A percentile compares a stretch with the other conserved stretches of the same genome.
phyloP scores from a whole-genome alignment of 768 basidiomycete species.

The Amanita pseudoporphyria region DNA sequence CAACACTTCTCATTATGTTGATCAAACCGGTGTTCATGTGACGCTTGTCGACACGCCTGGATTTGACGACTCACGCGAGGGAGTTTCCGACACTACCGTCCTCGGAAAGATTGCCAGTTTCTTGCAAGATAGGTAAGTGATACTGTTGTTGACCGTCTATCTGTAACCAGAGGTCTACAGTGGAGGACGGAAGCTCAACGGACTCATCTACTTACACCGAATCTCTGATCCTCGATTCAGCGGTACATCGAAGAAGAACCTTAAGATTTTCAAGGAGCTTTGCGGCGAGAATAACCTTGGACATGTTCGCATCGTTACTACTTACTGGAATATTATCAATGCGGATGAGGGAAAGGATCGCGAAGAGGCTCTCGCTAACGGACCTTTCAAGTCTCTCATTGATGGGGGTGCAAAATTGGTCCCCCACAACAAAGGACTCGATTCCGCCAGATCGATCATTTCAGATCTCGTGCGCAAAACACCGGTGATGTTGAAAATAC shows the following conservation, averaged over 20 bases:
- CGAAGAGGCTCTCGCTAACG: constrained; percentile 24
- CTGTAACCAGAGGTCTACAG: too few species aligned
- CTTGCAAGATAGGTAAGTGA: constrained; percentile 12
- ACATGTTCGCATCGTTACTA: constrained; percentile 36
- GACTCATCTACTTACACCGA: too few species aligned
- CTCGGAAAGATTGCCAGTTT: constrained; percentile 23
- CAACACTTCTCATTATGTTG: constrained; percentile 3
- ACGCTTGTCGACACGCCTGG: too few species aligned
- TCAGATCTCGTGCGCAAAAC: too few species aligned
- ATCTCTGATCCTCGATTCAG: constrained; percentile 20
- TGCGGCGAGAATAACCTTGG: constrained; percentile 30
- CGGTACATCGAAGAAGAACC: constrained; percentile 29
- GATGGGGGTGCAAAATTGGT: constrained; percentile 29
- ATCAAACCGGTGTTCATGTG: constrained; percentile 11
- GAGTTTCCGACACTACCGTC: constrained; percentile 23
- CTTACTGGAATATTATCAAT: too few species aligned
- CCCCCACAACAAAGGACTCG: constrained; percentile 24
- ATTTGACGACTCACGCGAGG: too few species aligned
- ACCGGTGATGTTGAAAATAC: too few species aligned
- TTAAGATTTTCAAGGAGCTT: too few species aligned
- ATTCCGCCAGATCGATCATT: constrained; percentile 23
- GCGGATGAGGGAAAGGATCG: constrained; percentile 21
- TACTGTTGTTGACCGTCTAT: neutral
- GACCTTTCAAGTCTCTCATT: constrained; percentile 30
- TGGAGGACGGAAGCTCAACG: too few species aligned